A percentile compares a stretch with the other conserved stretches of the same genome.
Evolutionary conservation across 352 stramenopile genomes (phyloP).

Genomic region (Phytophthora europaea): DNA sequence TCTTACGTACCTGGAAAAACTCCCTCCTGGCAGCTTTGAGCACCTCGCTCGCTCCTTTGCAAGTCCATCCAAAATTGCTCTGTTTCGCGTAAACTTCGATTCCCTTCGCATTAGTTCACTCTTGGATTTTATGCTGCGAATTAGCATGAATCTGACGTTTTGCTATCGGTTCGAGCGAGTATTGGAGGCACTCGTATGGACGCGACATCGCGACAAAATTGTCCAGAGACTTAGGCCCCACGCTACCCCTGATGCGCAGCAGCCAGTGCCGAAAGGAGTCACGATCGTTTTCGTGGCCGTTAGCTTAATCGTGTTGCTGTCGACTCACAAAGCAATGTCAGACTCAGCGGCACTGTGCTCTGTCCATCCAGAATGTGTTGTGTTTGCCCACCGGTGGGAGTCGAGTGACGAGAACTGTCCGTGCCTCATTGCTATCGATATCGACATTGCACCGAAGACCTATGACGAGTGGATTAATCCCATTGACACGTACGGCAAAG

Average conservation of each 20-base stretch:
- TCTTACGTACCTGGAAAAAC: slow-evolving; percentile 26
- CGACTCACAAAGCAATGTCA: slow-evolving; percentile 24
- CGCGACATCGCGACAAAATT: slow-evolving; percentile 9
- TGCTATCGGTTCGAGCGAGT: slow-evolving; percentile 45
- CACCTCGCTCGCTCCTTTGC: slow-evolving; percentile 28
- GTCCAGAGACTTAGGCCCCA: background rate
- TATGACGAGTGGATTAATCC: slow-evolving; percentile 16
- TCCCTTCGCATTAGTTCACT: slow-evolving; percentile 41
- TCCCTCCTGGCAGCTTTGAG: slow-evolving; percentile 40
- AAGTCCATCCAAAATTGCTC: slow-evolving; percentile 29
- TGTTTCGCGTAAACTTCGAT: slow-evolving; percentile 43
- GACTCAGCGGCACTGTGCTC: slow-evolving; percentile 17
- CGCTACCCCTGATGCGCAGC: background rate
- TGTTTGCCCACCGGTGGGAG: slow-evolving; percentile 30
- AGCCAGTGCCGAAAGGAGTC: slow-evolving; percentile 22
- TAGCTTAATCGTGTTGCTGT: slow-evolving; percentile 25
- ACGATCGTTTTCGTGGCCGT: slow-evolving; percentile 20
- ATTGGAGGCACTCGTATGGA: slow-evolving; percentile 22
- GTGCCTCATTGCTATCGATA: slow-evolving; percentile 33
- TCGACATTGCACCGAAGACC: slow-evolving; percentile 1
- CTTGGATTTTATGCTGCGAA: slow-evolving; percentile 29
- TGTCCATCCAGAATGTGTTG: slow-evolving; percentile 31
- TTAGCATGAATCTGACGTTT: slow-evolving; percentile 42
- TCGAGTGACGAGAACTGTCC: slow-evolving; percentile 26
- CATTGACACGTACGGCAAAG: slow-evolving; percentile 23